A percentile compares a stretch with the other conserved stretches of the same genome.
phyloP scores from a whole-genome alignment of 148 eudicot genomes.

The Simmondsia chinensis region DNA sequence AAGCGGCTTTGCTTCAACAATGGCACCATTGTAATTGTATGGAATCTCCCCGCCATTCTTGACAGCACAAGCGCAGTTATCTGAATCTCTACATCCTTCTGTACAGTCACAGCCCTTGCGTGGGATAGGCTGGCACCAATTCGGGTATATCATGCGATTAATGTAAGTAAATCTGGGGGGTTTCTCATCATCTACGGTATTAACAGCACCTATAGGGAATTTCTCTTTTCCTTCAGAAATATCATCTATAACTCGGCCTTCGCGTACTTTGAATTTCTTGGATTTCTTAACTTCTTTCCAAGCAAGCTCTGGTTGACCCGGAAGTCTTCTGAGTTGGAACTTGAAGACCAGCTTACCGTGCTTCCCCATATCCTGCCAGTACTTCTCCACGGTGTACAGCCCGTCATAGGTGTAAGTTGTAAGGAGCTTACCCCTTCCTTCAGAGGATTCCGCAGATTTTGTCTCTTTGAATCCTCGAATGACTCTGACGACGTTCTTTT shows the following conservation, averaged over 20 bases:
- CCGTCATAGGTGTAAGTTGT: conserved; percentile 75
- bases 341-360: conserved; percentile 60
- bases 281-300: conserved; percentile 64
- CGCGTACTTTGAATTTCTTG: conserved; percentile 29
- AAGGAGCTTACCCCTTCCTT: conserved; percentile 29
- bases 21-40: conserved; percentile 66
- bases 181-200: conserved; percentile 50
- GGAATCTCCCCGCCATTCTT: conserved; percentile 83
- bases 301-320: conserved; percentile 68
- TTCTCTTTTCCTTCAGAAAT: conserved; percentile 50
- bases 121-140: conserved; percentile 42
- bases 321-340: conserved; percentile 58
- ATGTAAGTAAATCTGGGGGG: conserved; percentile 62
- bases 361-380: conserved; percentile 35
- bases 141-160: conserved; percentile 52
- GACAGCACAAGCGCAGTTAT: conserved; percentile 49
- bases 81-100: conserved; percentile 54
- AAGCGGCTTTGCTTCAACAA: conserved; percentile 67
- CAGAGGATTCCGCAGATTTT: conserved; percentile 27
- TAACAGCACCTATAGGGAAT: conserved; percentile 52
- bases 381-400: conserved; percentile 47
- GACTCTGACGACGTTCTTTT: conserved; percentile 57
- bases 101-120: conserved; percentile 58
- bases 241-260: conserved; percentile 43
- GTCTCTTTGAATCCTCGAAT: conserved; percentile 70